phyloP scores from a whole-genome alignment of 805 yeast genomes.

The Saccharomycopsis fodiens region DNA sequence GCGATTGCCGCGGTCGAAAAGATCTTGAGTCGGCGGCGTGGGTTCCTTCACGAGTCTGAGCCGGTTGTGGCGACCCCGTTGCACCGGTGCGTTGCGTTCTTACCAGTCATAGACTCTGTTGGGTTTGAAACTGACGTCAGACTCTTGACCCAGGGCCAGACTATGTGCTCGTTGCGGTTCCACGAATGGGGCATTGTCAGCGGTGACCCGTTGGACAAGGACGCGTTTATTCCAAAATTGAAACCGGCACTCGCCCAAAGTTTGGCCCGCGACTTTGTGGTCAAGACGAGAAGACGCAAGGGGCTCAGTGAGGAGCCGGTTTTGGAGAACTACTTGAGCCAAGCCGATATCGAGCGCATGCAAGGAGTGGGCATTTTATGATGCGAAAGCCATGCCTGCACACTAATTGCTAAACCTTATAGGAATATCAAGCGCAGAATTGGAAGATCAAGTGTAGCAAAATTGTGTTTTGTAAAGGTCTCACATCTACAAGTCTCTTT shows the following conservation, averaged over 20 bases:
- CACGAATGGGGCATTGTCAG: conserved; percentile 73
- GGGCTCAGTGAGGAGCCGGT: conserved; percentile 72
- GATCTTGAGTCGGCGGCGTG: conserved; percentile 60
- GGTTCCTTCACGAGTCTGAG: conserved; percentile 39
- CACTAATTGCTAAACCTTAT: too few relatives aligned
- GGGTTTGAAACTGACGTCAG: conserved; percentile 87
- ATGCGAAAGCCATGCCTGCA: too few relatives aligned
- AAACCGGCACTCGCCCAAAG: conserved; percentile 65
- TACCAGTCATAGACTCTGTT: conserved; percentile 86
- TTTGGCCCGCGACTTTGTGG: conserved; percentile 79
- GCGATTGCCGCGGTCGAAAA: conserved; percentile 43
- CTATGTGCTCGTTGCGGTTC: conserved; percentile 59
- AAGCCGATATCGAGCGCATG: not conserved
- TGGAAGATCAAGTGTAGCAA: too few relatives aligned
- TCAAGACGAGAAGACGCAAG: conserved; percentile 84
- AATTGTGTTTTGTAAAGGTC: too few relatives aligned
- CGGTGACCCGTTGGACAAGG: conserved; percentile 81
- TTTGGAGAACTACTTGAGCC: conserved; percentile 31
- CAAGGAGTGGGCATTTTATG: not conserved
- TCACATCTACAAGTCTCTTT: too few relatives aligned
- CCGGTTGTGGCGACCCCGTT: conserved; percentile 73
- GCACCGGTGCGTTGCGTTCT: conserved; percentile 47
- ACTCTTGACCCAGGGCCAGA: conserved; percentile 69
- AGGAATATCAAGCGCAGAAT: too few relatives aligned
- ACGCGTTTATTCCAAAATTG: conserved; percentile 55